phyloP scores from a whole-genome alignment of 495 filamentous ascomycete genomes.

The Aspergillus taichungensis region DNA sequence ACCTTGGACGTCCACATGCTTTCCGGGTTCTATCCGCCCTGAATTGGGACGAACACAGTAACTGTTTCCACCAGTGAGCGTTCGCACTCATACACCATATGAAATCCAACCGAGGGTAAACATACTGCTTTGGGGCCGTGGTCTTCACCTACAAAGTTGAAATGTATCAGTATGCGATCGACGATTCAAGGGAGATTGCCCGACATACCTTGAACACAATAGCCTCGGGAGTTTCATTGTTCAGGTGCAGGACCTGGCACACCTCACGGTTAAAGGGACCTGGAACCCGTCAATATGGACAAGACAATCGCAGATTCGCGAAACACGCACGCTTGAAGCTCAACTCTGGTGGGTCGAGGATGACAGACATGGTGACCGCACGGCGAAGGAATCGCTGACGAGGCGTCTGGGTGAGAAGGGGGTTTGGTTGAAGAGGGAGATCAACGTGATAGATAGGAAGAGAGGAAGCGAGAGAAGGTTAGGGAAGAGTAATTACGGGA shows the following conservation, averaged over 20 bases:
- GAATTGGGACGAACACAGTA: constrained; percentile 98
- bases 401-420: constrained; percentile 9
- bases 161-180: constrained; percentile 13
- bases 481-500: too few species aligned
- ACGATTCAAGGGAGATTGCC: not conserved
- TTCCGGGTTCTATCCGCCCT: constrained; percentile 81
- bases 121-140: constrained; percentile 97
- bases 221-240: constrained; percentile 67
- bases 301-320: too few species aligned
- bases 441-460: too few species aligned
- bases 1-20: constrained; percentile 90
- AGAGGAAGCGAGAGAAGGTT: too few species aligned
- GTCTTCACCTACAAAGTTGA: constrained; percentile 74
- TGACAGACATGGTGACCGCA: constrained; percentile 70
- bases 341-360: constrained; percentile 84
- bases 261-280: constrained; percentile 92
- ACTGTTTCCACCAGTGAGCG: constrained; percentile 35
- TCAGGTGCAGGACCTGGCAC: constrained; percentile 69
- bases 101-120: not conserved
- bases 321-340: constrained; percentile 73
- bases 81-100: too few species aligned
- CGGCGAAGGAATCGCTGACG: not conserved
- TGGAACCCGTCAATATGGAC: constrained; percentile 24
- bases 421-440: constrained; percentile 1
- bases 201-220: constrained; percentile 87